phyloP scores from a whole-genome alignment of 805 yeast genomes.

The Teunomyces barrocoloradensis region DNA sequence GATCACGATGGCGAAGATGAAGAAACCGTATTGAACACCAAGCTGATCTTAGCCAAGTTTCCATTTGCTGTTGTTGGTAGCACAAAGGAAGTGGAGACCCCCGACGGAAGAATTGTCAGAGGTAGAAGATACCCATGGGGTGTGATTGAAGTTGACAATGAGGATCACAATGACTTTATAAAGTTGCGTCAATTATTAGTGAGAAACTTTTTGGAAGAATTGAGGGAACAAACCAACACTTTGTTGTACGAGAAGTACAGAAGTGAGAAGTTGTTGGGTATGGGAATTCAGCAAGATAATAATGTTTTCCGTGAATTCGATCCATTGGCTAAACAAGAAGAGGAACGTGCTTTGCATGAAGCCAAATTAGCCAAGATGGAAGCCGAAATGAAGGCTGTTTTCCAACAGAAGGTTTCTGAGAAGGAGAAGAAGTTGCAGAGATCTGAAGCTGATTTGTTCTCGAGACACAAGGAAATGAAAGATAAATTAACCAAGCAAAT shows the following conservation, averaged over 20 bases:
- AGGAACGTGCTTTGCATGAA: constrained; percentile 89
- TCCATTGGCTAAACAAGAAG: constrained; percentile 88
- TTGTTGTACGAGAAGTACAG: constrained; percentile 85
- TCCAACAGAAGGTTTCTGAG: constrained; percentile 93
- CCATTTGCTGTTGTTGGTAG: constrained; percentile 98
- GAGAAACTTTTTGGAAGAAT: constrained; percentile 89
- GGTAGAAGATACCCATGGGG: constrained; percentile 99
- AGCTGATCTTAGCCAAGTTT: constrained; percentile 62
- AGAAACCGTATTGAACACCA: constrained; percentile 66
- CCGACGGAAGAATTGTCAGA: constrained; percentile 78
- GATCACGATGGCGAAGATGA: constrained; percentile 80
- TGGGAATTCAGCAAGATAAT: constrained; percentile 92
- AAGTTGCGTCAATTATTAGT: constrained; percentile 84
- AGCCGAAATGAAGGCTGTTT: constrained; percentile 92
- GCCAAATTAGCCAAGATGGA: constrained; percentile 93
- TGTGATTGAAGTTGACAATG: constrained; percentile 90
- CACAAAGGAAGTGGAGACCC: constrained; percentile 61
- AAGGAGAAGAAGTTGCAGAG: constrained; percentile 96
- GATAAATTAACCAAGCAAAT: constrained; percentile 88
- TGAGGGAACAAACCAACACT: constrained; percentile 79
- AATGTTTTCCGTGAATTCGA: constrained; percentile 93
- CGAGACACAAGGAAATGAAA: constrained; percentile 96
- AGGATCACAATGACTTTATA: constrained; percentile 88
- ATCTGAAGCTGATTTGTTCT: constrained; percentile 93
- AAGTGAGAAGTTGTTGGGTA: constrained; percentile 68